Evolutionary conservation across 495 filamentous ascomycete species (phyloP).

Genomic region (Cladorrhinum samala): DNA sequence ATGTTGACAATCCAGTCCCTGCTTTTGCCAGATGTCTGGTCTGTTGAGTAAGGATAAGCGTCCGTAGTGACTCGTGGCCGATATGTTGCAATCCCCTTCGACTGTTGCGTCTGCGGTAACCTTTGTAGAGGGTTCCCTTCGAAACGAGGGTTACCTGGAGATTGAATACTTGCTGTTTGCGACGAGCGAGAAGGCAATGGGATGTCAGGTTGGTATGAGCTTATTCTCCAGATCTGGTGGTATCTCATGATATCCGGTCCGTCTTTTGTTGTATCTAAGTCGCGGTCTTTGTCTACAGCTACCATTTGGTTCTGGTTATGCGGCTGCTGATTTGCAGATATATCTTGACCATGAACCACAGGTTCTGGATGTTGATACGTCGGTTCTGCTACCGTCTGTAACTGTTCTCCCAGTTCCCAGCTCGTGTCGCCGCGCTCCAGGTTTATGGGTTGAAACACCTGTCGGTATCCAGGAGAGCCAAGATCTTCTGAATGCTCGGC

Average conservation of each 20-base stretch:
- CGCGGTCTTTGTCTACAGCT: no score
- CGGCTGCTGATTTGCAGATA: no score
- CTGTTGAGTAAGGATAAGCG: slow-evolving; percentile 5
- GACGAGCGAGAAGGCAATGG: slow-evolving; percentile 5
- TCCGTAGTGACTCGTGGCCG: background rate
- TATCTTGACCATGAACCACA: no score
- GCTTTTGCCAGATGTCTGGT: background rate
- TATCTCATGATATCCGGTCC: background rate
- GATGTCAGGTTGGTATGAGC: slow-evolving; percentile 14
- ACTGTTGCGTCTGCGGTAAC: slow-evolving; percentile 12
- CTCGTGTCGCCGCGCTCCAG: no score
- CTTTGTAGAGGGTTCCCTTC: slow-evolving; percentile 10
- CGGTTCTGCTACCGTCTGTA: no score
- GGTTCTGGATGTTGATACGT: no score
- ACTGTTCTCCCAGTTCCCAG: no score
- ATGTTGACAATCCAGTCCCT: slow-evolving; percentile 18
- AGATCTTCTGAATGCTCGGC: no score
- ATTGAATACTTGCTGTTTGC: background rate
- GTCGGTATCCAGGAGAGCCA: no score
- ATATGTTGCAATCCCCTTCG: slow-evolving; percentile 4
- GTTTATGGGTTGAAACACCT: no score
- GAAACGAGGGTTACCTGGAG: background rate
- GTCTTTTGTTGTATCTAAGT: no score
- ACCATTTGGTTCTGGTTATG: background rate
- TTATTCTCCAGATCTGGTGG: slow-evolving; percentile 14